Evolutionary conservation across 2,329 filamentous ascomycete species (phyloP).

Genomic region (Zasmidium cellare): DNA sequence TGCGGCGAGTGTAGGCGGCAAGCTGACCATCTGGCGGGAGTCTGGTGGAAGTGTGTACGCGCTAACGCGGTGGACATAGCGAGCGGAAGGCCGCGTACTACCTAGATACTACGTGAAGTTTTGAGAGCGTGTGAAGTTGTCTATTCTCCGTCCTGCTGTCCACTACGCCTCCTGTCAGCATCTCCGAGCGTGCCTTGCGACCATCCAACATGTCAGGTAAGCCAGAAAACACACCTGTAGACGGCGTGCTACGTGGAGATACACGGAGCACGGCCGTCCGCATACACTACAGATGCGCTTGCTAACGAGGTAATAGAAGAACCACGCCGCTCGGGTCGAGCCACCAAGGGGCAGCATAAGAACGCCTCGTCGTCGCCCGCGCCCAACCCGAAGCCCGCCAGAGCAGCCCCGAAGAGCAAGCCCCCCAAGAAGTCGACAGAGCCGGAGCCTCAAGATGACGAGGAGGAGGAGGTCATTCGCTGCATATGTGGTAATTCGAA

Average conservation of each 20-base stretch:
- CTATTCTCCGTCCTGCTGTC: slow-evolving; percentile 13
- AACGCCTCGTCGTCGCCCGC: slow-evolving; percentile 65
- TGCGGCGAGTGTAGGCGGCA: neutral
- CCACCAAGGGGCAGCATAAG: slow-evolving; percentile 97
- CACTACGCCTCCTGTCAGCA: slow-evolving; percentile 9
- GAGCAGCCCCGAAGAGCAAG: slow-evolving; percentile 44
- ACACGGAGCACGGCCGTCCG: neutral
- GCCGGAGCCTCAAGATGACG: slow-evolving; percentile 54
- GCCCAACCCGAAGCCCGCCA: slow-evolving; percentile 40
- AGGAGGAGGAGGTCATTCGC: slow-evolving; percentile 65
- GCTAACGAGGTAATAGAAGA: slow-evolving; percentile 58
- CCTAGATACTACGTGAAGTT: slow-evolving; percentile 25
- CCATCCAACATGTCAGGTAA: slow-evolving; percentile 24
- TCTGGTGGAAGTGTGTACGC: neutral
- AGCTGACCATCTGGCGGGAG: neutral
- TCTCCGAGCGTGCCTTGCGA: slow-evolving; percentile 7
- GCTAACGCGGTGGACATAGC: slow-evolving; percentile 5
- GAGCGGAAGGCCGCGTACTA: slow-evolving; percentile 10
- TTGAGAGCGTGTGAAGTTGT: slow-evolving; percentile 23
- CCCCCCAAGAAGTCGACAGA: slow-evolving; percentile 45
- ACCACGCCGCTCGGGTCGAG: slow-evolving; percentile 88
- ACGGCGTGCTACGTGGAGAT: neutral
- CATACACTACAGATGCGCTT: neutral
- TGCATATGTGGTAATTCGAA: slow-evolving; percentile 91
- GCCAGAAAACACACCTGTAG: slow-evolving; percentile 8